phyloP scores from a whole-genome alignment of 2,329 filamentous ascomycete genomes.

The Blumeriella jaapii region DNA sequence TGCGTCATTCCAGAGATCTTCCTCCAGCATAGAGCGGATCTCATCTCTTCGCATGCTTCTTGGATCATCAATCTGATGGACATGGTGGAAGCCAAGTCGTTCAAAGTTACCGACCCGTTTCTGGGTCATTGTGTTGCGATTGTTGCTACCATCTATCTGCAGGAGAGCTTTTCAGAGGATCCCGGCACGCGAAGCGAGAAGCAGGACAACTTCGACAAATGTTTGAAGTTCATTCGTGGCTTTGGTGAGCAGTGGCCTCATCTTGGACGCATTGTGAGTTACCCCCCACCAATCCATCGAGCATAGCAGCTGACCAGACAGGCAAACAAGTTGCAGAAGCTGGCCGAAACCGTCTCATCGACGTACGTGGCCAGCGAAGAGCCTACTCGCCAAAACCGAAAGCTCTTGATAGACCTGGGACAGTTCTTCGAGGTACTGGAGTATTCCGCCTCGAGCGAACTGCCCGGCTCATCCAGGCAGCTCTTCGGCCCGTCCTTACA shows the following conservation, averaged over 20 bases:
- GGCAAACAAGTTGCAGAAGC: conserved; percentile 32
- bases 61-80: conserved; percentile 43
- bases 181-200: conserved; percentile 30
- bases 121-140: conserved; percentile 39
- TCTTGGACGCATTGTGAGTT: conserved; percentile 32
- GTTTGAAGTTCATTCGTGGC: conserved; percentile 32
- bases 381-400: conserved; percentile 23
- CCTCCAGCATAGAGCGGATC: conserved; percentile 40
- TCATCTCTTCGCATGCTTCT: conserved; percentile 38
- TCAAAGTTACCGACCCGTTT: conserved; percentile 36
- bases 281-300: not conserved
- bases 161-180: conserved; percentile 37
- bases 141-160: conserved; percentile 41
- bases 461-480: conserved; percentile 25
- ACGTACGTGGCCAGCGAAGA: conserved; percentile 29
- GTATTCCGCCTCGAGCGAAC: conserved; percentile 32
- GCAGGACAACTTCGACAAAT: conserved; percentile 33
- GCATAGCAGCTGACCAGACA: conserved; percentile 12
- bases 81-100: conserved; percentile 33
- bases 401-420: conserved; percentile 34
- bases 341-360: conserved; percentile 34
- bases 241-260: conserved; percentile 35
- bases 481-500: conserved; percentile 34
- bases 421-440: conserved; percentile 39
- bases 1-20: conserved; percentile 42